phyloP scores from a whole-genome alignment of 805 yeast genomes.

The Priceomyces carsonii region DNA sequence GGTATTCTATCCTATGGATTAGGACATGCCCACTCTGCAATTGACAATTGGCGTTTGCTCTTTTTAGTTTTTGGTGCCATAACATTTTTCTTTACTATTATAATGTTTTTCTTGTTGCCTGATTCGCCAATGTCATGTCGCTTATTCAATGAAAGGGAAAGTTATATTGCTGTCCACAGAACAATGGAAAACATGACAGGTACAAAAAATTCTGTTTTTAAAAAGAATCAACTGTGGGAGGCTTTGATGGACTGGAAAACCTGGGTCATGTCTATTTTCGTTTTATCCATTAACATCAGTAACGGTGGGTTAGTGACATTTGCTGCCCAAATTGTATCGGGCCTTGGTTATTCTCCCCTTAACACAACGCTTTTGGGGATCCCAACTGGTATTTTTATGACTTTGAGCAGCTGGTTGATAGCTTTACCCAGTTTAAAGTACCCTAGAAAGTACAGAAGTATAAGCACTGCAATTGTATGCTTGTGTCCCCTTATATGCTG shows the following conservation, averaged over 20 bases:
- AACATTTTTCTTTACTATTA: constrained; percentile 18
- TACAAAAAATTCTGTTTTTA: constrained; percentile 22
- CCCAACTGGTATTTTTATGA: constrained; percentile 22
- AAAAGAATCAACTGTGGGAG: constrained; percentile 20
- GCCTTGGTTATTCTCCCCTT: constrained; percentile 29
- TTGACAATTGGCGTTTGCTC: constrained; percentile 23
- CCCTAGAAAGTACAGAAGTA: constrained; percentile 15
- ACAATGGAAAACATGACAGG: constrained; percentile 24
- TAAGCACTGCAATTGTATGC: constrained; percentile 23
- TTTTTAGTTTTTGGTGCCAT: constrained; percentile 19
- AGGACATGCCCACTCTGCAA: constrained; percentile 29
- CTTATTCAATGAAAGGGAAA: constrained; percentile 34
- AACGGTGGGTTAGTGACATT: constrained; percentile 29
- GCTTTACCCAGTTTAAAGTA: constrained; percentile 15
- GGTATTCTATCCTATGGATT: constrained; percentile 27
- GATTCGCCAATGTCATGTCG: constrained; percentile 31
- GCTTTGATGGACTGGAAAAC: constrained; percentile 20
- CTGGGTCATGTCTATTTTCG: constrained; percentile 19
- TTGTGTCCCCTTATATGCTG: constrained; percentile 21
- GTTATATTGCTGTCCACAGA: constrained; percentile 17
- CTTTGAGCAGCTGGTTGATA: constrained; percentile 7
- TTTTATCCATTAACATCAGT: constrained; percentile 29
- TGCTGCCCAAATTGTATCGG: constrained; percentile 25
- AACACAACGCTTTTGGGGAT: constrained; percentile 27
- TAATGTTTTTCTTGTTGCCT: constrained; percentile 16